Evolutionary conservation across 1,284 basidiomycete species (phyloP).

Genomic region (Heliocybe sulcata): DNA sequence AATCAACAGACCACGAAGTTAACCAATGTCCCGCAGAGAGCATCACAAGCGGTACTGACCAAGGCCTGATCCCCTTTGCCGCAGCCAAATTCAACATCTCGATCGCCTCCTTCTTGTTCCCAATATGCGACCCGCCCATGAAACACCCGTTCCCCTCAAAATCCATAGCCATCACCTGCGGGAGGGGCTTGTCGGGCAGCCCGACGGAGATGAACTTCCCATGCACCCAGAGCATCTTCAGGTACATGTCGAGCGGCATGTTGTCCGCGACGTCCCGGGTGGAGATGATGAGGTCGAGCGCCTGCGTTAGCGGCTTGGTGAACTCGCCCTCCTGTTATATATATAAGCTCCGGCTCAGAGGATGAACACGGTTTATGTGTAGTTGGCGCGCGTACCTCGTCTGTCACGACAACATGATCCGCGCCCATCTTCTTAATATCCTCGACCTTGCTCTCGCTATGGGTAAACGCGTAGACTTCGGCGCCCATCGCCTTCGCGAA

Average conservation of each 20-base stretch:
- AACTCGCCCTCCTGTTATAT: slow-evolving; percentile 22
- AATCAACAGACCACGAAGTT: neutral
- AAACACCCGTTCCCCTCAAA: slow-evolving; percentile 31
- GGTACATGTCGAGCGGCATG: slow-evolving; percentile 27
- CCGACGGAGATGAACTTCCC: slow-evolving; percentile 48
- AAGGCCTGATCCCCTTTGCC: slow-evolving; percentile 44
- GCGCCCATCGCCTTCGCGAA: slow-evolving; percentile 43
- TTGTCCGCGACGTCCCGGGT: slow-evolving; percentile 25
- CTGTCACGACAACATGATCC: slow-evolving; percentile 39
- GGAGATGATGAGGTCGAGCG: slow-evolving; percentile 60
- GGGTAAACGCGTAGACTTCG: slow-evolving; percentile 56
- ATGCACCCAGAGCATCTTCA: slow-evolving; percentile 43
- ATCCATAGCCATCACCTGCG: slow-evolving; percentile 25
- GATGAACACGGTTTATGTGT: neutral
- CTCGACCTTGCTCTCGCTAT: slow-evolving; percentile 52
- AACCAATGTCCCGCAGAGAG: neutral
- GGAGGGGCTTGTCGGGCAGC: slow-evolving; percentile 40
- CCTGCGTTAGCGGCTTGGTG: slow-evolving; percentile 30
- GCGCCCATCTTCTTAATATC: slow-evolving; percentile 62
- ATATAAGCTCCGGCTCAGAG: neutral
- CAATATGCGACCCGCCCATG: slow-evolving; percentile 44
- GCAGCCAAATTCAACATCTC: slow-evolving; percentile 56
- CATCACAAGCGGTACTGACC: slow-evolving; percentile 11
- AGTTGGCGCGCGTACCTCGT: slow-evolving; percentile 22
- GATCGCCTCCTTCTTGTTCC: slow-evolving; percentile 54